Evolutionary conservation across 2,329 filamentous ascomycete species (phyloP).

Genomic region (Xylariaceae sp.): DNA sequence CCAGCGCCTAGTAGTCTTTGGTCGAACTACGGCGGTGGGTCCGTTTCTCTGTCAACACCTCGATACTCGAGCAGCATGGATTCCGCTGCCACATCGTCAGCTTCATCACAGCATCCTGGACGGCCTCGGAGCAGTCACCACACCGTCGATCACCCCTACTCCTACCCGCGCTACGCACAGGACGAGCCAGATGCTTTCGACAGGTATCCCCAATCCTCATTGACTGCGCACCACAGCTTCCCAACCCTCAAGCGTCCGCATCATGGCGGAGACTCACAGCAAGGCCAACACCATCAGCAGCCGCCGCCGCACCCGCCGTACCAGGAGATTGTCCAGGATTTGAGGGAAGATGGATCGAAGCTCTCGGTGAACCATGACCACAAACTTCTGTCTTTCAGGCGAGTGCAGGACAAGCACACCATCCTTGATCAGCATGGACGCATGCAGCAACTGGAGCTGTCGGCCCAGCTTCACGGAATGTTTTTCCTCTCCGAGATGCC

Average conservation of each 20-base stretch:
- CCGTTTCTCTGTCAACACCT: conserved; percentile 48
- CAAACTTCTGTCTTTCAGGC: conserved; percentile 54
- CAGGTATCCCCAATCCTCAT: conserved; percentile 43
- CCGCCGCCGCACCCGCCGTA: conserved; percentile 41
- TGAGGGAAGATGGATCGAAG: conserved; percentile 53
- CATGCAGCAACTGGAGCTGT: conserved; percentile 56
- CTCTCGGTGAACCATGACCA: conserved; percentile 55
- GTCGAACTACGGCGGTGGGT: conserved; percentile 49
- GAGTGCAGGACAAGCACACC: conserved; percentile 53
- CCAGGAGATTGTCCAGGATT: conserved; percentile 56
- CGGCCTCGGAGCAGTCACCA: conserved; percentile 47
- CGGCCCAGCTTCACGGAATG: conserved; percentile 79
- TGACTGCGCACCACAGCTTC: conserved; percentile 48
- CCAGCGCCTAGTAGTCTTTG: conserved; percentile 52
- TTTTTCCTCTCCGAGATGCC: conserved; percentile 82
- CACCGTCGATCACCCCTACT: conserved; percentile 47
- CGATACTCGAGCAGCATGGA: conserved; percentile 49
- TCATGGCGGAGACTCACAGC: conserved; percentile 29
- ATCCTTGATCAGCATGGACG: conserved; percentile 55
- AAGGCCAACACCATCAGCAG: conserved; percentile 11
- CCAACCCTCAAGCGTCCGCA: conserved; percentile 53
- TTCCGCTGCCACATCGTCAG: conserved; percentile 37
- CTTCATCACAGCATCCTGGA: conserved; percentile 40
- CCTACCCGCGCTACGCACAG: conserved; percentile 50
- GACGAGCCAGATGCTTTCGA: conserved; percentile 52